Percentiles rank a stretch among this genome's conserved stretches.
Conservation (phyloP, 1,284 basidiomycete species). For the Rhizopogon parksii region DNA sequence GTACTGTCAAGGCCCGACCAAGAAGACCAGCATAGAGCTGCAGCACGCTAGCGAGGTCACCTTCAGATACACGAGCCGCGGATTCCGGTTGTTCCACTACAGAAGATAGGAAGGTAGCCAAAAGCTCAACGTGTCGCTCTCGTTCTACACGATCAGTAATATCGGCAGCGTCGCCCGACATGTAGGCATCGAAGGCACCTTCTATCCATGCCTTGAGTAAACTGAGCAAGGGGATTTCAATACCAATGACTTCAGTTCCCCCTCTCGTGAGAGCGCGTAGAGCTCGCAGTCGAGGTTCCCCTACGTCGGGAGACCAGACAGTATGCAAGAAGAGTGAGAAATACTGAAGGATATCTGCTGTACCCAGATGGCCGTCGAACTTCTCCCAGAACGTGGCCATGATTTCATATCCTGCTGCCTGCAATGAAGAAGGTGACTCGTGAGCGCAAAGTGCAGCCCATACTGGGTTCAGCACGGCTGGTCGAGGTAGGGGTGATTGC, state of each 20-base stretch:
- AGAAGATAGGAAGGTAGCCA: constrained; percentile 49
- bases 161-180: constrained; percentile 32
- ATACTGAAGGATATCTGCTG: constrained; percentile 52
- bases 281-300: constrained; percentile 64
- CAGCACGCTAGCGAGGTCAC: constrained; percentile 45
- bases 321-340: constrained; percentile 52
- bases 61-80: constrained; percentile 51
- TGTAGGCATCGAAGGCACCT: constrained; percentile 50
- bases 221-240: constrained; percentile 50
- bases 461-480: constrained; percentile 45
- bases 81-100: constrained; percentile 45
- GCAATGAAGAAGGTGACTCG: constrained; percentile 47
- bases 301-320: constrained; percentile 56
- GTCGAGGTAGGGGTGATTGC: constrained; percentile 44
- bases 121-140: constrained; percentile 52
- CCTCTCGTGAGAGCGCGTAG: constrained; percentile 51
- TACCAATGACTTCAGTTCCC: constrained; percentile 54
- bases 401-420: constrained; percentile 64
- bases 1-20: constrained; percentile 43
- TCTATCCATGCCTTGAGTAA: constrained; percentile 58
- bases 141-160: constrained; percentile 45
- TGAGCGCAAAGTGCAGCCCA: constrained; percentile 49
- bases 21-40: constrained; percentile 54
- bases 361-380: constrained; percentile 39
- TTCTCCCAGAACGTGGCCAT: constrained; percentile 61